Evolutionary conservation across 2,329 filamentous ascomycete genomes (phyloP), one percentile per base, ranked within the genome.

Genomic region (Diplodia scrobiculata): DNA sequence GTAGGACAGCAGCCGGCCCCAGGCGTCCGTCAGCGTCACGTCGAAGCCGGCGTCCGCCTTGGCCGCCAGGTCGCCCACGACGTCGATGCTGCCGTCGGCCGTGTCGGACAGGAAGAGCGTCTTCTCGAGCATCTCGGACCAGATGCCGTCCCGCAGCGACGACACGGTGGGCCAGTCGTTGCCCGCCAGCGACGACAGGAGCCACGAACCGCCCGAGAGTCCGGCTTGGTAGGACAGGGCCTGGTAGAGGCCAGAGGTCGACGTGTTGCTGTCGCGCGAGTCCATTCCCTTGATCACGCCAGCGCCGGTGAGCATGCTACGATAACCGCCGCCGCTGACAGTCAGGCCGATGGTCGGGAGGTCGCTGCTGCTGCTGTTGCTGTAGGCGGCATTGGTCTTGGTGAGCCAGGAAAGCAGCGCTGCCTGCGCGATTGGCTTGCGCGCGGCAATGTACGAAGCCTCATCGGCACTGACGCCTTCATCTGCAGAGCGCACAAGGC

Each of bases 121-220:
- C 52, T 78, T 72, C 48, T 74, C 66, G 66, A 83, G 78, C 1
- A 75, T 73, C n/a, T 71, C 45, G 29, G 76, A 71, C 81, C 80
- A 83, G 2, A 81, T 70, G 13, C 72, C 74, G 17, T 76, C 71
- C 32, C 74, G 71, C 5, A 83, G 71, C 34, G 72, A 73, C 3
- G 75, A 76, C 59, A 83, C 74, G 1, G 80, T 82, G 1, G 80
- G 79, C 71, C 78, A 82, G 67, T 82, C 79, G 71, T 82, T 82
- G 7, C 79, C 80, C 11, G 77, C 75, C 19, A 82, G 64, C 2
- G 80, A 81, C 3, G 77, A 78, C 0, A 82, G 69, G n/a, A 83
- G 72, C 81, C 81, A 83, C 2, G 73, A 70, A 47, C 81, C 81
- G 29, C 80, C 79, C n/a, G 80, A 82, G 2, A 83, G 73, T 9